phyloP scores from a whole-genome alignment of 179 eudicot genomes.

The Carnegiea gigantea region DNA sequence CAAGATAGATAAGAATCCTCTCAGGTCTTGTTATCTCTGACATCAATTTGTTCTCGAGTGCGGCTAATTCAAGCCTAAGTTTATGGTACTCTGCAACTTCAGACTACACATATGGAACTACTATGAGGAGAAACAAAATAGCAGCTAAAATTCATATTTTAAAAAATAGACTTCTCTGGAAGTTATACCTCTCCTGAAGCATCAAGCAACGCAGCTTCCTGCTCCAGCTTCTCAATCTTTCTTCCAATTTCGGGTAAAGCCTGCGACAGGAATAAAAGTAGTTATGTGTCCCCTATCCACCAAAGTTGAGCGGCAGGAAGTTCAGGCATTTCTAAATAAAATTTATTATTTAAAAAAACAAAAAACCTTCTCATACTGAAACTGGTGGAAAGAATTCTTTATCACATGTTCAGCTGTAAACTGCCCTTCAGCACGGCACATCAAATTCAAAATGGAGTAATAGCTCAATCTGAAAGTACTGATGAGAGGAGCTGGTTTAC shows the following conservation, averaged over 20 bases:
- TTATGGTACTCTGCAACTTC: conserved; percentile 87
- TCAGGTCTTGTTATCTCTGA: conserved; percentile 91
- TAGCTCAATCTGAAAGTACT: conserved; percentile 97
- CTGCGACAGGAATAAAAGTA: conserved; percentile 33
- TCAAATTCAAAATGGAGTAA: conserved; percentile 88
- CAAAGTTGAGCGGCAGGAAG: conserved; percentile 12
- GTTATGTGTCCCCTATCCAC: conserved; percentile 2
- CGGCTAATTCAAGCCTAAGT: conserved; percentile 70
- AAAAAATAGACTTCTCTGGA: not conserved
- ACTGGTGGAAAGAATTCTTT: conserved; percentile 92
- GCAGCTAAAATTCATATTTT: not conserved
- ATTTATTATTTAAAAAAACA: not conserved
- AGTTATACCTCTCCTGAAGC: conserved; percentile 86
- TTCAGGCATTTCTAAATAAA: not conserved
- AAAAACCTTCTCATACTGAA: conserved; percentile 92
- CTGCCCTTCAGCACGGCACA: conserved; percentile 98
- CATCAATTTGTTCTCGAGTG: conserved; percentile 91
- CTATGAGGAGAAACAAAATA: conserved; percentile 1
- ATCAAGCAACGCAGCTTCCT: conserved; percentile 83
- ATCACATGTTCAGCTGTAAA: conserved; percentile 99
- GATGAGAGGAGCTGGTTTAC: conserved; percentile 95
- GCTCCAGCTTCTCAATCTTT: conserved; percentile 77
- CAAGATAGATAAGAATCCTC: conserved; percentile 80
- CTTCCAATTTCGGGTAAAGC: conserved; percentile 92
- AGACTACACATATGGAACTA: conserved; percentile 42